phyloP scores from a whole-genome alignment of 2,329 filamentous ascomycete genomes.

The Ascocoryne sarcoides region DNA sequence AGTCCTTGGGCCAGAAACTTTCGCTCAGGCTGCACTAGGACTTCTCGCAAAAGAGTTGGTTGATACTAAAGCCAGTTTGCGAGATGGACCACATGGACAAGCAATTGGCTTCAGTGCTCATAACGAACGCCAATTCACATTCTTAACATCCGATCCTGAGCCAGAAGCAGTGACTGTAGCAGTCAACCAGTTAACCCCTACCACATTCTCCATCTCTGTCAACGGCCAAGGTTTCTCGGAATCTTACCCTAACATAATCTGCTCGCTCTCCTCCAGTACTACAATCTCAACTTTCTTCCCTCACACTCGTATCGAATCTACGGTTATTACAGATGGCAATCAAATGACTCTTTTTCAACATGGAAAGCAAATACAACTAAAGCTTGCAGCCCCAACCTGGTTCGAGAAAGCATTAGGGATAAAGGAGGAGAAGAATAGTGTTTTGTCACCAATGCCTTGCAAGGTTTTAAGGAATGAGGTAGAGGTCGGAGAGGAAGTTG shows the following conservation, averaged over 20 bases:
- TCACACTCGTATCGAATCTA: constrained; percentile 68
- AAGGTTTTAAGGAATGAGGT: constrained; percentile 91
- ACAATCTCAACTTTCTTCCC: constrained; percentile 70
- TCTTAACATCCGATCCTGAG: constrained; percentile 12
- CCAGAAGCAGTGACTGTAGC: constrained; percentile 15
- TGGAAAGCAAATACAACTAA: constrained; percentile 50
- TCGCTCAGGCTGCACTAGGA: constrained; percentile 79
- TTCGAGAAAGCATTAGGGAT: constrained; percentile 78
- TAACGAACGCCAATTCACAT: constrained; percentile 22
- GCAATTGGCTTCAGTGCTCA: constrained; percentile 41
- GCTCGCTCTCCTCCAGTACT: constrained; percentile 35
- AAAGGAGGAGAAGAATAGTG: constrained; percentile 72
- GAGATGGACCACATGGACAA: constrained; percentile 34
- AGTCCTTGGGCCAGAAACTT: constrained; percentile 59
- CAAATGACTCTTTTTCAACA: constrained; percentile 71
- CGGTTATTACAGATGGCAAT: constrained; percentile 55
- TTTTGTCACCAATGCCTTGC: constrained; percentile 93
- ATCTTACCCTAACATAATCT: constrained; percentile 34
- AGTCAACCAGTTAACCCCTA: constrained; percentile 24
- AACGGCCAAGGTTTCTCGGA: constrained; percentile 34
- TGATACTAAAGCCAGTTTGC: constrained; percentile 18
- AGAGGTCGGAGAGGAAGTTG: constrained; percentile 68
- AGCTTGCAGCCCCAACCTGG: constrained; percentile 61
- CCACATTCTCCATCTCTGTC: constrained; percentile 35
- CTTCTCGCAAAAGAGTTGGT: constrained; percentile 47